Conservation (phyloP, 345 rosid genomes). For the Citrus sp. region DNA sequence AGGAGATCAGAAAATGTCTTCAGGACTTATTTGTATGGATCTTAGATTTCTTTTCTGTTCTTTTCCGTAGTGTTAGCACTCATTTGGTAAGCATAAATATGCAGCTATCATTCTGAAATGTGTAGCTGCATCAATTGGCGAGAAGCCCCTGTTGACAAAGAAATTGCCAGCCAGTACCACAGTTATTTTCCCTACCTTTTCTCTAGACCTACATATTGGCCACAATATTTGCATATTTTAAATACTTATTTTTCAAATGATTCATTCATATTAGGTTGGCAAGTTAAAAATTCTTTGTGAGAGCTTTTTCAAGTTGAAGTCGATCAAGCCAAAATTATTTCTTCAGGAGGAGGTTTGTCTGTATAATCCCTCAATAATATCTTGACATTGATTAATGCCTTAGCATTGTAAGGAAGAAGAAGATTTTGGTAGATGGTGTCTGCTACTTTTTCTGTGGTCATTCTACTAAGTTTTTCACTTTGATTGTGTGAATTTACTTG, state of each 20-base stretch:
- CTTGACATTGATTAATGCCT: neutral
- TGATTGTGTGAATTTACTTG: neutral
- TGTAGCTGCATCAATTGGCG: conserved; percentile 82
- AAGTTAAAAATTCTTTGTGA: conserved; percentile 83
- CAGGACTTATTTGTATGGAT: conserved; percentile 68
- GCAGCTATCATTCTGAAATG: conserved; percentile 84
- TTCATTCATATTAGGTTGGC: conserved; percentile 50
- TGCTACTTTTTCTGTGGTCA: neutral
- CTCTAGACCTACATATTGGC: neutral
- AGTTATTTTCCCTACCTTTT: conserved; percentile 35
- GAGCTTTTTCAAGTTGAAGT: conserved; percentile 69
- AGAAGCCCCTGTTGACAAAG: conserved; percentile 66
- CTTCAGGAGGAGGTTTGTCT: conserved; percentile 72
- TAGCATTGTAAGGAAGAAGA: neutral
- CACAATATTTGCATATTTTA: neutral
- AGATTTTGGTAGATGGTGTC: neutral
- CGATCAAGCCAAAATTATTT: conserved; percentile 50
- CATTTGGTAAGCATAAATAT: conserved; percentile 16
- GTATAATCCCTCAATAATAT: neutral
- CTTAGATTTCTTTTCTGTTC: conserved; percentile 1
- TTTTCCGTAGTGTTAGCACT: neutral
- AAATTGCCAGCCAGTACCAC: conserved; percentile 84
- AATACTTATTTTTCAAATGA: neutral
- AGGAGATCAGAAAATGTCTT: conserved; percentile 80
- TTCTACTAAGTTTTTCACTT: neutral